These are phyloP conservation scores for Heterobasidion irregulare DNA, from an alignment of 1,284 basidiomycete species.

Conservation along the genomic window DNA sequence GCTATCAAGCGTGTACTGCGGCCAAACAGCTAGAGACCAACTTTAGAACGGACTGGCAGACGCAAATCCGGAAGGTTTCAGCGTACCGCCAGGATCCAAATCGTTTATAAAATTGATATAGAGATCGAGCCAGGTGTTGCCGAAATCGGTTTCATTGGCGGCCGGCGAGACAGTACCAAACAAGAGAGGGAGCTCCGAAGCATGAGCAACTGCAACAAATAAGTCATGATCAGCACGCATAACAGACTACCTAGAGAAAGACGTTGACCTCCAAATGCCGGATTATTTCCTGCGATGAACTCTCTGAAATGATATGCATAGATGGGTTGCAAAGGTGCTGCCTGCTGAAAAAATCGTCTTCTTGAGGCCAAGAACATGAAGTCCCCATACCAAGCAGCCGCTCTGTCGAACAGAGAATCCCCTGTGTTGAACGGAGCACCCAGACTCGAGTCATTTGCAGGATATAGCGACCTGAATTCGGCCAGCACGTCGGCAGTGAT, in stretches of 20 bases:
- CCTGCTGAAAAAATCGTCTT: conserved; percentile 39
- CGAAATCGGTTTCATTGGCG: conserved; percentile 33
- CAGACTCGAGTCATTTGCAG: conserved; percentile 34
- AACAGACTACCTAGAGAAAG: not conserved
- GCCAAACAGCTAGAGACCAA: conserved; percentile 30
- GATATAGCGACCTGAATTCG: conserved; percentile 32
- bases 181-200: conserved; percentile 38
- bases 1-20: conserved; percentile 25
- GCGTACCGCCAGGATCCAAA: conserved; percentile 41
- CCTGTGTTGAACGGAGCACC: conserved; percentile 41
- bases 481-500: conserved; percentile 29
- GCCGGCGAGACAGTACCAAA: conserved; percentile 34
- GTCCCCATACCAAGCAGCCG: conserved; percentile 46
- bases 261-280: conserved; percentile 27
- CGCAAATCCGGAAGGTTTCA: not conserved
- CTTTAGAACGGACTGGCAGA: not conserved
- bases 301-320: conserved; percentile 49
- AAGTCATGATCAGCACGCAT: not conserved
- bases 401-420: conserved; percentile 49
- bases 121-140: conserved; percentile 38
- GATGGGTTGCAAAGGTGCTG: conserved; percentile 35
- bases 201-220: conserved; percentile 39
- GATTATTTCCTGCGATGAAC: conserved; percentile 42
- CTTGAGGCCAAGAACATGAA: conserved; percentile 44
- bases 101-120: conserved; percentile 48